Evolutionary conservation across 768 basidiomycete genomes (phyloP), one percentile per base, ranked within the genome.

Genomic region (Mycena albidolilacea): DNA sequence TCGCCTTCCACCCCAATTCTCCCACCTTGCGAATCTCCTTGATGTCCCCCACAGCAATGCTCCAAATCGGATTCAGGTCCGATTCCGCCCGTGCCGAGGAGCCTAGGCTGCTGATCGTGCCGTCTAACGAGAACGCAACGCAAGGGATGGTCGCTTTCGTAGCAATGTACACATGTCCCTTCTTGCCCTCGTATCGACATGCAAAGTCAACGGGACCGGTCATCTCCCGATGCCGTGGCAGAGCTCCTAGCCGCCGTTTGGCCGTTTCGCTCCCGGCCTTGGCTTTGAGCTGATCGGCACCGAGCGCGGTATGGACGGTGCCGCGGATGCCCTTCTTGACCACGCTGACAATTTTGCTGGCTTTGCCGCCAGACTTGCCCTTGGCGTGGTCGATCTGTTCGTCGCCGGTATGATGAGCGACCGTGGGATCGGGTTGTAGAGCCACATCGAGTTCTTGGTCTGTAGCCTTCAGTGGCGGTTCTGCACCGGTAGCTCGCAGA

Each of bases 1-100:
- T 80, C n/a, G 79, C 81, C 80, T 83, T 84, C 81, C 82, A 84
- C 50, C 83, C 84, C 48, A 83, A 79, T 41, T 83, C 83, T 44
- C 84, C 84, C 57, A 83, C 71, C 77, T 82, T 72, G 46, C 81
- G 59, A 64, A 78, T 80, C 76, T 76, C 77, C 75, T 81, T 81
- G 39, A 84, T 76, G 63, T 78, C 78, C 30, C 80, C 80, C 11
- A 85, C 60, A 44, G 78, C 76, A 23, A 84, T 74, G 23, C 79
- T 78, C 71, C 81, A 81, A 69, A 79, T 76, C 38, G 68, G 68
- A 62, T 69, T 54, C 60, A 69, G 50, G 39, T 61, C 68, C 38
- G 59, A 60, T 54, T 62, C 50, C 37, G 46, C 67, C 57, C 67
- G 59, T 52, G 48, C 59, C 60, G 59, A 41, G 61, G 68, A 68